Base-by-base conservation (phyloP, 495 filamentous ascomycete genomes). In the Aspergillus bridgeri region DNA sequence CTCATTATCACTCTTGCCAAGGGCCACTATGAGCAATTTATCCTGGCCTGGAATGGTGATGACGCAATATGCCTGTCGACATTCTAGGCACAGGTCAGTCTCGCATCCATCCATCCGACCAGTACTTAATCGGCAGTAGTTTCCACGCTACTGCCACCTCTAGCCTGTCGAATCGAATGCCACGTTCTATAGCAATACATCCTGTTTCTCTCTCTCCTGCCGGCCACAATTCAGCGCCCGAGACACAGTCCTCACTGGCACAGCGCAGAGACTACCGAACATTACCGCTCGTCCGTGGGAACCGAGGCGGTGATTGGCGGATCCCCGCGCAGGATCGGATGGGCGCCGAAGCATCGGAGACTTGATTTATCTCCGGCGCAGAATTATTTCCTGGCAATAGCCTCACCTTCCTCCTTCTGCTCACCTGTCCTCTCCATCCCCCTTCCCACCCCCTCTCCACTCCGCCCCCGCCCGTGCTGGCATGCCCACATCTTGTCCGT, bases 241-340 rank as follows among this genome's bases (percentile, higher is more conserved):
- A 50, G 7, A n/a, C n/a, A n/a, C n/a, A n/a, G n/a, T n/a, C n/a
- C n/a, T n/a, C n/a, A n/a, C n/a, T n/a, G 7, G 21, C 20, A 9
- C 21, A 27, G 5, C n/a, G n/a, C 22, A 29, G 22, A 7, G 1
- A 0, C 48, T 61, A 59, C 65, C 62, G 65, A 67, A 27, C 48
- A 49, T 58, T 54, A 61, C 65, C 60, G 59, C 59, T 53, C 38
- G 55, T 25, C 60, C 59, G 57, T 42, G 54, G 27, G 59, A 65
- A 63, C 71, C 74, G 72, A 77, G 67, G n/a, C 19, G 51, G 17
- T 75, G 65, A 75, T 77, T 77, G 74, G 74, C 18, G 18, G 29
- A 4, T 3, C 3, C 17, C 33, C 47, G 18, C 33, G 11, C 48
- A 11, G 48, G 22, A 55, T 46, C 54, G 61, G 65, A 67, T 69